These are phyloP conservation scores for Ophiostoma novo-ulmi DNA, from an alignment of 2,329 filamentous ascomycete genomes.

Conservation along the genomic window DNA sequence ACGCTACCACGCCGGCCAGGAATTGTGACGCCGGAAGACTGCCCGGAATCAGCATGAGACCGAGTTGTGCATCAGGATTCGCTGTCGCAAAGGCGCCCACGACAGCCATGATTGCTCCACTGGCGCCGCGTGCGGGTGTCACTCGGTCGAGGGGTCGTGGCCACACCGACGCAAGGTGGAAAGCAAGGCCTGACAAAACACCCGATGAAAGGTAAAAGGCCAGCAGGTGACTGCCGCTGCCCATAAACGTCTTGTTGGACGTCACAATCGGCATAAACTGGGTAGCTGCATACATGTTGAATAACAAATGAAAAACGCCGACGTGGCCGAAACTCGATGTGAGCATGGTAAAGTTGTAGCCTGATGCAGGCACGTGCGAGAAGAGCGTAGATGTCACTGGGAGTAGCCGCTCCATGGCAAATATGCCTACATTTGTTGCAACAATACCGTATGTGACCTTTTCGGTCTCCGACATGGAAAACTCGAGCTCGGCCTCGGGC, in stretches of 20 bases:
- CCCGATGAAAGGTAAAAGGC: conserved; percentile 31
- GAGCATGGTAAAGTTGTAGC: conserved; percentile 30
- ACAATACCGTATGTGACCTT: conserved; percentile 26
- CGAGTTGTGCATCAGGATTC: conserved; percentile 26
- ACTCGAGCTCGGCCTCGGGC: neutral
- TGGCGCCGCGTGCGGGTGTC: conserved; percentile 29
- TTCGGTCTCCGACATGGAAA: conserved; percentile 22
- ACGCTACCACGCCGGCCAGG: conserved; percentile 23
- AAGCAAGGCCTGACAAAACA: conserved; percentile 27
- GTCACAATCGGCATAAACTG: conserved; percentile 30
- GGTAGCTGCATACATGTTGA: conserved; percentile 33
- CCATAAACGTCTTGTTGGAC: conserved; percentile 25
- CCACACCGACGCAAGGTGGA: conserved; percentile 28
- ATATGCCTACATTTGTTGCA: conserved; percentile 26
- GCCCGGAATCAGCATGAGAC: conserved; percentile 27
- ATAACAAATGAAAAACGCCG: conserved; percentile 29
- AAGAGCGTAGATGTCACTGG: conserved; percentile 25
- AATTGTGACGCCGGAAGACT: conserved; percentile 28
- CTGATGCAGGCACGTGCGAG: conserved; percentile 26
- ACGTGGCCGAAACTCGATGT: conserved; percentile 33
- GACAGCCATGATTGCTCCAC: conserved; percentile 30
- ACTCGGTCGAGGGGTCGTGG: conserved; percentile 26
- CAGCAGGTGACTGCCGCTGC: conserved; percentile 29
- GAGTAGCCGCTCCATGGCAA: conserved; percentile 24
- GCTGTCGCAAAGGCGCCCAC: conserved; percentile 29